Conservation (phyloP, 108 stramenopile species). For the Pelagomonas calceolata region DNA sequence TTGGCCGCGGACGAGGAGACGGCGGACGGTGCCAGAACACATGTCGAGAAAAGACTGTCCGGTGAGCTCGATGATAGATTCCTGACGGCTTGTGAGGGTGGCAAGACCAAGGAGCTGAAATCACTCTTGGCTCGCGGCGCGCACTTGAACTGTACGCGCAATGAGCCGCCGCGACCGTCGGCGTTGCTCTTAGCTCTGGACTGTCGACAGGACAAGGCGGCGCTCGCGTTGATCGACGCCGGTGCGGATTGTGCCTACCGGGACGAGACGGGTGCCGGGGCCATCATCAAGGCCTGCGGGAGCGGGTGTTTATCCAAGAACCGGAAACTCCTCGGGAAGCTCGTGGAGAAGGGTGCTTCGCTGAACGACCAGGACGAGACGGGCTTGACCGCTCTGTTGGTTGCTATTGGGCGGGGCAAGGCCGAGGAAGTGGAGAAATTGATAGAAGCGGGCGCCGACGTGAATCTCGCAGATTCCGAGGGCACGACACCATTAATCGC, state of each 20-base stretch:
- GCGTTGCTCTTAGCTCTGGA: background rate
- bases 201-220: background rate
- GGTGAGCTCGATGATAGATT: background rate
- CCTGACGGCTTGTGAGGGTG: background rate
- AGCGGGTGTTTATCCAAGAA: background rate
- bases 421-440: background rate
- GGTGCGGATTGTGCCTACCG: background rate
- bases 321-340: background rate
- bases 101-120: background rate
- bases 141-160: background rate
- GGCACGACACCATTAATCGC: background rate
- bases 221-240: background rate
- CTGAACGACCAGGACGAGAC: no score
- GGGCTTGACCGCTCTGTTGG: no score
- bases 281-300: no score
- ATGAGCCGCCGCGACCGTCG: background rate
- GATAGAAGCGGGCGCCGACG: background rate
- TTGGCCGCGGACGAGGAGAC: background rate
- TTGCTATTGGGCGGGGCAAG: no score
- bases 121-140: background rate
- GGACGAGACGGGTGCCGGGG: background rate
- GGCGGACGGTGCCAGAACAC: background rate
- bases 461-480: background rate
- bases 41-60: background rate
- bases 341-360: background rate